Percentiles rank a stretch among this genome's conserved stretches.
Conservation (phyloP, 768 basidiomycete species). For the Lactifluus echinatus region DNA sequence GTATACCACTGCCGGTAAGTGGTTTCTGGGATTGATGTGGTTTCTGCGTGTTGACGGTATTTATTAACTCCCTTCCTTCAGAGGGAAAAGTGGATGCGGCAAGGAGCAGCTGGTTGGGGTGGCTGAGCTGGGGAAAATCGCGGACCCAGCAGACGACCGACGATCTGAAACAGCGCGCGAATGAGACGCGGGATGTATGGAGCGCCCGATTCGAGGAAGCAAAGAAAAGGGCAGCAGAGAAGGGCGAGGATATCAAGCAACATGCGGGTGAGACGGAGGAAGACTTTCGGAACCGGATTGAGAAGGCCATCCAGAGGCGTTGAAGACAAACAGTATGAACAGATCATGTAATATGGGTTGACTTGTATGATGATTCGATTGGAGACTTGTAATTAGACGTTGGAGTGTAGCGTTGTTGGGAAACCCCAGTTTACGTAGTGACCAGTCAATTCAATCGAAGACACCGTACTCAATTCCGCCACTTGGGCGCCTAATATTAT, state of each 20-base stretch:
- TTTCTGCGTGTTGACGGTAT: neutral
- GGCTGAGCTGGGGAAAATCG: slow-evolving; percentile 15
- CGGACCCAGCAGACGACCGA: neutral
- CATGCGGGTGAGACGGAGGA: slow-evolving; percentile 17
- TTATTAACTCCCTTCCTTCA: neutral
- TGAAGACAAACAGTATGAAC: neutral
- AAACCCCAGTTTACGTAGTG: neutral
- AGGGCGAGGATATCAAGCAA: slow-evolving; percentile 15
- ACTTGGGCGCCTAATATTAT: neutral
- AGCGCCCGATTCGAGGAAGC: slow-evolving; percentile 14
- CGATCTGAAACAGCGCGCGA: slow-evolving; percentile 13
- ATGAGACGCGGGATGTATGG: slow-evolving; percentile 14
- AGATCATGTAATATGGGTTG: neutral
- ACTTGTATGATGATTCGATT: neutral
- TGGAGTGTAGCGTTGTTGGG: too few relatives aligned
- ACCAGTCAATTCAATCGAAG: neutral
- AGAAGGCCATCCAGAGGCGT: slow-evolving; percentile 7
- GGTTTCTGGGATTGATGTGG: neutral
- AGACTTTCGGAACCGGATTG: slow-evolving; percentile 12
- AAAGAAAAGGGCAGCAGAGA: slow-evolving; percentile 7
- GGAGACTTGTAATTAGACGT: neutral
- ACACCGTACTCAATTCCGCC: neutral
- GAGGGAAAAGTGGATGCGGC: slow-evolving; percentile 10
- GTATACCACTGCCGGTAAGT: slow-evolving; percentile 7
- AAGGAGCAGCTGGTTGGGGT: slow-evolving; percentile 8